Conservation (phyloP, 2,329 filamentous ascomycete genomes). For the Emericellopsis atlantica region DNA sequence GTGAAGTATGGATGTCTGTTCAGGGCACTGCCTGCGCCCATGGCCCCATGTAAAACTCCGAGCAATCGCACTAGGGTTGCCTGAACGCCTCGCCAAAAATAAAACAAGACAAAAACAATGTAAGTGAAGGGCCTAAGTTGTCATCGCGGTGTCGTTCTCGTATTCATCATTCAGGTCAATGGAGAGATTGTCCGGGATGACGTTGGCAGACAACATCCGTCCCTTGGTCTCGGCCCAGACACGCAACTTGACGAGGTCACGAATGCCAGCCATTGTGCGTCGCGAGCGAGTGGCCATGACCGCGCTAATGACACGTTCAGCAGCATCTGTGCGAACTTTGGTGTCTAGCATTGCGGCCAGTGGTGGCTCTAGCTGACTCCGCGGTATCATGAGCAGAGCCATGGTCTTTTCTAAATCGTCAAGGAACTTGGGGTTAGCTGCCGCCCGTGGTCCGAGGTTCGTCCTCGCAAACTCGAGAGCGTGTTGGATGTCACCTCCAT, state of each 20-base stretch:
- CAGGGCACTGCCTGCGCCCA: too few species aligned
- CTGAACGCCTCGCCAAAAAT: too few species aligned
- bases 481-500: conserved; percentile 59
- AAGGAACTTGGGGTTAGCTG: conserved; percentile 69
- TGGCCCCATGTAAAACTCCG: too few species aligned
- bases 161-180: too few species aligned
- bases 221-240: conserved; percentile 62
- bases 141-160: too few species aligned
- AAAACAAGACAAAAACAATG: too few species aligned
- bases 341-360: conserved; percentile 69
- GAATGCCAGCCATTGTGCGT: conserved; percentile 68
- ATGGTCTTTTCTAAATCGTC: conserved; percentile 86
- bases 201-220: not conserved
- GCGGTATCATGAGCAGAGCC: conserved; percentile 77
- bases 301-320: conserved; percentile 77
- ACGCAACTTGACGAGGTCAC: conserved; percentile 67
- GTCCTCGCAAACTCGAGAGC: conserved; percentile 80
- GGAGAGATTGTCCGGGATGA: not conserved
- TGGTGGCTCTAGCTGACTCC: conserved; percentile 65
- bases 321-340: conserved; percentile 69
- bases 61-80: too few species aligned
- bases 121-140: too few species aligned
- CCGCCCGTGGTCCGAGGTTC: conserved; percentile 76
- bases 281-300: conserved; percentile 64
- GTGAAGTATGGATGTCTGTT: too few species aligned